Evolutionary conservation across 2,329 filamentous ascomycete genomes (phyloP).

Genomic region (Trichophyton mentagrophytes): DNA sequence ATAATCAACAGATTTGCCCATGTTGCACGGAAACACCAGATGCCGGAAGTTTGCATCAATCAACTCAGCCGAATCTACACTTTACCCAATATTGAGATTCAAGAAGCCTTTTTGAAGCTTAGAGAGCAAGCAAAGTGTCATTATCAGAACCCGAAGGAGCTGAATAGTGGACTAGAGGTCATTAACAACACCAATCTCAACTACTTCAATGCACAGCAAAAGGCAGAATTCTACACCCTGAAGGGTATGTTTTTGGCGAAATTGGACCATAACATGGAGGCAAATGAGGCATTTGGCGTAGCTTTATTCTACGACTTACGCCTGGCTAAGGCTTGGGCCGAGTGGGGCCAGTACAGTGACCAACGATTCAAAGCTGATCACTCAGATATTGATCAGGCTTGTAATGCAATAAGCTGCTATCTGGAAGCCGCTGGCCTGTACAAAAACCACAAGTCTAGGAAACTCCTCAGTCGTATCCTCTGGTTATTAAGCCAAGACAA

Average conservation of each 20-base stretch:
- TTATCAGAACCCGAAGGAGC: constrained; percentile 87
- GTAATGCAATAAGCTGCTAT: constrained; percentile 90
- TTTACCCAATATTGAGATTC: constrained; percentile 96
- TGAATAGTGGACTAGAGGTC: constrained; percentile 86
- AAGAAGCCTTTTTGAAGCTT: constrained; percentile 95
- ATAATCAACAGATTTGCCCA: constrained; percentile 99
- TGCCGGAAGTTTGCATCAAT: constrained; percentile 93
- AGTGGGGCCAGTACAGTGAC: constrained; percentile 98
- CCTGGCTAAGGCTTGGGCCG: constrained; percentile 93
- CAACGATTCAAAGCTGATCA: constrained; percentile 89
- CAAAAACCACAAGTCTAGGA: constrained; percentile 92
- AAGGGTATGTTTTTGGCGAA: constrained; percentile 99
- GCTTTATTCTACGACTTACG: constrained; percentile 93
- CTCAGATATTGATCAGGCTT: constrained; percentile 65
- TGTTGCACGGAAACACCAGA: constrained; percentile 89
- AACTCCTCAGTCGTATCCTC: constrained; percentile 80
- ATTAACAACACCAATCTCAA: constrained; percentile 99
- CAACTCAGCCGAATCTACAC: constrained; percentile 98
- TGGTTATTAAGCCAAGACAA: constrained; percentile 95
- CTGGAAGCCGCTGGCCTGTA: constrained; percentile 91
- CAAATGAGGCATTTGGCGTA: constrained; percentile 86
- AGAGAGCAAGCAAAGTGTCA: constrained; percentile 98
- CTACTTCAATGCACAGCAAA: constrained; percentile 91
- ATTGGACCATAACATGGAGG: constrained; percentile 76
- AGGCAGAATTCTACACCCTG: constrained; percentile 96